Percentiles rank a stretch among this genome's conserved stretches.
Evolutionary conservation across 495 filamentous ascomycete species (phyloP).

Genomic region (Penicillium dipodomyicola): DNA sequence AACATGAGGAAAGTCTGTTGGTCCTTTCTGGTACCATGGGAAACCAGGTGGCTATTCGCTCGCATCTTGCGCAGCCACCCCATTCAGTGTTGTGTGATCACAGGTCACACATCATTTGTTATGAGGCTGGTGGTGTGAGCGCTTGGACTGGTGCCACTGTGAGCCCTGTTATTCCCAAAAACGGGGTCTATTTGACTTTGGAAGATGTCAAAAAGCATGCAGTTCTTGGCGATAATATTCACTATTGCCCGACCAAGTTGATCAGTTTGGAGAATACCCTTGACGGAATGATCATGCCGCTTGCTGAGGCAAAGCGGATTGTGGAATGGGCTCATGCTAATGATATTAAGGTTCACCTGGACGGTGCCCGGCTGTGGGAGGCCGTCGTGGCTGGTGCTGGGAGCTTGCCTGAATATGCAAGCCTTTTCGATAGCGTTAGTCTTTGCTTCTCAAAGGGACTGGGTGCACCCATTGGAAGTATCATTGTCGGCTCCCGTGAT

Average conservation of each 20-base stretch:
- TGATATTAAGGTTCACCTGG: slow-evolving; percentile 72
- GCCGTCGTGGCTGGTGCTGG: slow-evolving; percentile 60
- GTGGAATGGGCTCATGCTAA: slow-evolving; percentile 65
- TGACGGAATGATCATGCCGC: slow-evolving; percentile 71
- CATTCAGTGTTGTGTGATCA: slow-evolving; percentile 49
- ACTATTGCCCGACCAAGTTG: slow-evolving; percentile 67
- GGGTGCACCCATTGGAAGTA: slow-evolving; percentile 82
- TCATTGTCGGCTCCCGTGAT: slow-evolving; percentile 63
- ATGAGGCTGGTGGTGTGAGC: slow-evolving; percentile 53
- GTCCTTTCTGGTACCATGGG: slow-evolving; percentile 90
- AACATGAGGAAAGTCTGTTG: slow-evolving; percentile 66
- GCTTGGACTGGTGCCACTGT: slow-evolving; percentile 46
- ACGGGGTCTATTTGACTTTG: slow-evolving; percentile 70
- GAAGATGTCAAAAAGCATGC: slow-evolving; percentile 64
- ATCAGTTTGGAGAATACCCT: slow-evolving; percentile 86
- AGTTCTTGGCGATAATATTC: slow-evolving; percentile 41
- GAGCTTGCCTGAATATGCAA: slow-evolving; percentile 63
- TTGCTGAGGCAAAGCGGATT: slow-evolving; percentile 65
- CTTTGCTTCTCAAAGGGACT: slow-evolving; percentile 89
- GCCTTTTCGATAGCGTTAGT: slow-evolving; percentile 73
- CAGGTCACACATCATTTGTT: slow-evolving; percentile 47
- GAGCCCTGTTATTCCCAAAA: slow-evolving; percentile 45
- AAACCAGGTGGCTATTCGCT: slow-evolving; percentile 51
- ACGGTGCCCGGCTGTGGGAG: slow-evolving; percentile 85
- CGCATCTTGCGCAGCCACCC: slow-evolving; percentile 49